Conservation (phyloP, 306 rosid genomes). For the Quercus wislizeni region DNA sequence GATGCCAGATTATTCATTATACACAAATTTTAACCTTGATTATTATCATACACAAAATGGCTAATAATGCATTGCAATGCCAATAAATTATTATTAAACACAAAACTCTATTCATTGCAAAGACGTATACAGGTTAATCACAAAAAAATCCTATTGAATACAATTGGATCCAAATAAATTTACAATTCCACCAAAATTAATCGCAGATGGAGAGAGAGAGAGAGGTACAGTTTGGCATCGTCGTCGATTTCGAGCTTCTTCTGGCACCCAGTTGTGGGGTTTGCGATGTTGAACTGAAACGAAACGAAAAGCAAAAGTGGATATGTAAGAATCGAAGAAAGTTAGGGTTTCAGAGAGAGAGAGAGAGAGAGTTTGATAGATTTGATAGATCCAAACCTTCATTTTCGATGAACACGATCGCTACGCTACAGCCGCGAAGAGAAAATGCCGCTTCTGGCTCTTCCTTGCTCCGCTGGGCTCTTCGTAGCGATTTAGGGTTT, state of each 20-base stretch:
- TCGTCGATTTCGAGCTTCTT: slow-evolving; percentile 41
- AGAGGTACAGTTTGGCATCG: slow-evolving; percentile 25
- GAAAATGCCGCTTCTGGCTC: background rate
- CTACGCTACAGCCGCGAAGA: background rate
- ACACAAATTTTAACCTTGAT: no score
- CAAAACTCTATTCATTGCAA: no score
- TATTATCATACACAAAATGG: background rate
- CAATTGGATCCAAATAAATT: background rate
- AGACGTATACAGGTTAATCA: no score
- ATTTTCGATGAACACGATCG: background rate
- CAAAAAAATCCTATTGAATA: no score
- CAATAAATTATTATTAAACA: no score
- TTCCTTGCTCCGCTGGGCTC: background rate
- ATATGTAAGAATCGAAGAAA: background rate
- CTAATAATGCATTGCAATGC: background rate
- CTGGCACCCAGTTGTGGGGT: slow-evolving; percentile 42
- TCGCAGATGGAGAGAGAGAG: background rate
- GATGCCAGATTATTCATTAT: no score
- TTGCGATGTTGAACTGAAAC: slow-evolving; percentile 35
- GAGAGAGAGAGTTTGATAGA: background rate
- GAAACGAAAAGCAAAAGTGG: background rate
- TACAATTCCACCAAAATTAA: background rate
- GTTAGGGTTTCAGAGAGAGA: background rate
- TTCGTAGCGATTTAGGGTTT: background rate
- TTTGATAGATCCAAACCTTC: background rate